Percentiles rank a stretch among this genome's conserved stretches.
These are phyloP conservation scores for Boletus eberwhitei DNA, from an alignment of 768 basidiomycete genomes.

Conservation along the genomic window DNA sequence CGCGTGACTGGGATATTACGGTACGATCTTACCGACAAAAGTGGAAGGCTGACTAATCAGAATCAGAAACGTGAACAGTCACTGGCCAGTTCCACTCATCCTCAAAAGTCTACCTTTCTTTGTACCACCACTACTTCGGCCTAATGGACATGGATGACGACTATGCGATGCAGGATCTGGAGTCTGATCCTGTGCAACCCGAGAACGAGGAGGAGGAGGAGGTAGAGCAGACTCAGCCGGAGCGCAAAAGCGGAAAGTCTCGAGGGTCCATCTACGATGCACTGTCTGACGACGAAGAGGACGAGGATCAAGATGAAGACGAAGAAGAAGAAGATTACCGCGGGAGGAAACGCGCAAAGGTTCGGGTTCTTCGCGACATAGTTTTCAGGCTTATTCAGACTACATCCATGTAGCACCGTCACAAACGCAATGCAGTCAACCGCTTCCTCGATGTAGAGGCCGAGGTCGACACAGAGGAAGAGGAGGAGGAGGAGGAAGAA, in stretches of 20 bases:
- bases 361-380: slow-evolving; percentile 24
- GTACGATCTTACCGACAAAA: not conserved
- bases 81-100: not conserved
- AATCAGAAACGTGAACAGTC: slow-evolving; percentile 11
- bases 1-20: not conserved
- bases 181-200: slow-evolving; percentile 25
- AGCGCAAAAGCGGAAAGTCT: slow-evolving; percentile 23
- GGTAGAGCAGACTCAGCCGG: slow-evolving; percentile 22
- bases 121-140: slow-evolving; percentile 29
- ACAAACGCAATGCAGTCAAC: slow-evolving; percentile 61
- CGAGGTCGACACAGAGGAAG: slow-evolving; percentile 95
- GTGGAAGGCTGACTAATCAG: slow-evolving; percentile 27
- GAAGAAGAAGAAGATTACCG: slow-evolving; percentile 42
- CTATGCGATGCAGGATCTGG: slow-evolving; percentile 27
- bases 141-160: slow-evolving; percentile 35
- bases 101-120: slow-evolving; percentile 8
- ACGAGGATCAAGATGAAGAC: slow-evolving; percentile 59
- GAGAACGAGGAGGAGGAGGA: slow-evolving; percentile 42
- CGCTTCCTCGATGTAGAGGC: slow-evolving; percentile 96
- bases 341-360: slow-evolving; percentile 62
- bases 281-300: slow-evolving; percentile 43
- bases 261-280: slow-evolving; percentile 35
- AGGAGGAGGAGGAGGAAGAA: slow-evolving; percentile 87
- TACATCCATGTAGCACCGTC: slow-evolving; percentile 47
- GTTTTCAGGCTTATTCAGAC: slow-evolving; percentile 5